Evolutionary conservation across 2,329 filamentous ascomycete genomes (phyloP).

Genomic region (Epicoccum sorghinum): DNA sequence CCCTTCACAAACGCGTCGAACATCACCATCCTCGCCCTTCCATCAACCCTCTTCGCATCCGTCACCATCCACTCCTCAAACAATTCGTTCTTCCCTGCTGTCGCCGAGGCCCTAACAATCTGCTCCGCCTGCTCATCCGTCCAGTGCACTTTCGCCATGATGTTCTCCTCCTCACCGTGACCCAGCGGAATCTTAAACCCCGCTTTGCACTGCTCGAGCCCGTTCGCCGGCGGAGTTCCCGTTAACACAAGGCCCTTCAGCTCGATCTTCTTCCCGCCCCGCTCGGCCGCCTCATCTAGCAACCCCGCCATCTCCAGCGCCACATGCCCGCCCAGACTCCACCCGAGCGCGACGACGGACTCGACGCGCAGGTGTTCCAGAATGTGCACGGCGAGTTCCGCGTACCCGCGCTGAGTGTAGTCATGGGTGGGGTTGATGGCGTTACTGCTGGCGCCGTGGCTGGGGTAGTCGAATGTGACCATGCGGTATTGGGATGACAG

Average conservation of each 20-base stretch:
- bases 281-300: conserved; percentile 2
- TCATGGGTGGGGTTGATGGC: conserved; percentile 28
- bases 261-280: background rate
- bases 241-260: conserved; percentile 37
- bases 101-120: conserved; percentile 22
- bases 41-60: conserved; percentile 35
- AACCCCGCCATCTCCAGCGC: conserved; percentile 40
- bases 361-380: conserved; percentile 30
- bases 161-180: conserved; percentile 12
- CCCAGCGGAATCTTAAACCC: conserved; percentile 17
- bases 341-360: conserved; percentile 37
- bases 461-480: conserved; percentile 43
- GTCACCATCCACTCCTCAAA: conserved; percentile 38
- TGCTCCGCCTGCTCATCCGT: conserved; percentile 22
- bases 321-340: conserved; percentile 43
- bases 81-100: conserved; percentile 12
- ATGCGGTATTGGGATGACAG: conserved; percentile 26
- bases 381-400: conserved; percentile 37
- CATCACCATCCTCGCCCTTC: conserved; percentile 34
- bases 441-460: conserved; percentile 40
- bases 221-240: conserved; percentile 36
- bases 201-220: conserved; percentile 19
- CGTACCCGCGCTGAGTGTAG: conserved; percentile 42
- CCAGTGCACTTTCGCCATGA: conserved; percentile 21
- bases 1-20: conserved; percentile 23